Evolutionary conservation across 1,139 yeast genomes (phyloP), one percentile per base, ranked within the genome.

Genomic region (Blastobotrys arbuscula): DNA sequence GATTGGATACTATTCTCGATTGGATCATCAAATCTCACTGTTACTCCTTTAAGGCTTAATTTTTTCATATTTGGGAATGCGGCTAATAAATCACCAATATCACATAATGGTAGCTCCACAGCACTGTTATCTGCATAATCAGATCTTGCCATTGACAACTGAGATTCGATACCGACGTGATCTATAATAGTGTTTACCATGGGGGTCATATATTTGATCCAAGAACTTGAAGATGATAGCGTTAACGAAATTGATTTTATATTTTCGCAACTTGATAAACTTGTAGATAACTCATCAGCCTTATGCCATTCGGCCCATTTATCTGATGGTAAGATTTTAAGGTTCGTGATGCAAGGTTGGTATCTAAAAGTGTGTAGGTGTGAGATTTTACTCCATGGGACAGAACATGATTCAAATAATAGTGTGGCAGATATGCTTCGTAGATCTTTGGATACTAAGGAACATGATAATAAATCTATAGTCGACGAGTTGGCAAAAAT

Each of bases 291-390:
- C 13, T 15, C 45, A n/a, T 44, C 47, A 8, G 53, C 51, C 15
- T 53, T 50, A 42, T 56, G 59, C 63, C 63, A 59, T 42, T 60
- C 64, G 8, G 58, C 63, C 53, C 55, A 52, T 30, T 53, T 50
- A n/a, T 59, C 53, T 12, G 60, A 51, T 2, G 50, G 53, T 3
- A 28, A 24, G 30, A 58, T 41, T 28, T 43, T 47, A 24, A 59
- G 44, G 9, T 50, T 31, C 13, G 42, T 37, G 9, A 57, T 39
- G 38, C 50, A 46, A 9, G 43, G 44, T 9, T n/a, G 18, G 12
- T 39, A 39, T 16, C 4, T 20, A 28, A 24, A 39, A 5, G 3
- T 15, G 33, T n/a, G 2, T 18, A 39, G 9, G n/a, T 21, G 3
- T 6, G 43, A 31, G 18, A 12, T 24, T 19, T 28, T 31, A 19